Base-by-base conservation (phyloP, 2,329 filamentous ascomycete species). In the Mycocentrospora acerina region DNA sequence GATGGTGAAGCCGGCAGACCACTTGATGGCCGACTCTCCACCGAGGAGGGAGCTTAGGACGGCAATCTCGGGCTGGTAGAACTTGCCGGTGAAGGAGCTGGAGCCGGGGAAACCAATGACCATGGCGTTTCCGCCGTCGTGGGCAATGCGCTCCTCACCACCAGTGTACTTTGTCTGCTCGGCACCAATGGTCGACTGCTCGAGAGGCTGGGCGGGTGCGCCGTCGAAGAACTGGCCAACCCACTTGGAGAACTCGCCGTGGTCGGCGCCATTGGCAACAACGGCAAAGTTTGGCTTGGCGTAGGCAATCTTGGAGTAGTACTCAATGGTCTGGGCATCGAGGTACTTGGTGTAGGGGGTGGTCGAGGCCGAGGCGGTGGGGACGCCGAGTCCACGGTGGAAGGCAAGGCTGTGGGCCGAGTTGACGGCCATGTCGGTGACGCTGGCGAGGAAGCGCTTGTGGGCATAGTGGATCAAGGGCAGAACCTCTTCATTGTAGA, bases 101-200 rank as follows among this genome's bases (percentile, higher is more conserved):
- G 89, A 90, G 44, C 91, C 90, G 41, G 90, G 87, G 85, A 98
- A 97, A 48, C 83, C 93, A 64, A 98, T 82, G 55, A 95, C 87
- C 57, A 95, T 69, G 29, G 90, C 80, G 74, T 95, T 96, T 55
- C 88, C 86, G 51, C 77, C 76, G 44, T 76, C 77, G 70, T 89
- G 86, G 50, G 86, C 78, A 55, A 87, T 86, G 58, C 93, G 88
- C 76, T 95, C 88, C 78, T 98, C 90, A 65, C 93, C 94, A 69
- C 93, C 93, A 64, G 82, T 87, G 82, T 97, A 98, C 73, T 90
- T 93, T 67, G 82, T 80, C 50, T 86, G 76, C 53, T 81, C 71
- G 46, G 75, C 73, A 66, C 81, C 78, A 49, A 86, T 72, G 27
- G 72, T 55, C 29, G 45, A 39, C 71, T 69, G 66, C 49, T 76